Percentiles rank a stretch among this genome's conserved stretches.
Evolutionary conservation across 177 flowering plant genomes (phyloP).

Genomic region (Vitis hybrid): DNA sequence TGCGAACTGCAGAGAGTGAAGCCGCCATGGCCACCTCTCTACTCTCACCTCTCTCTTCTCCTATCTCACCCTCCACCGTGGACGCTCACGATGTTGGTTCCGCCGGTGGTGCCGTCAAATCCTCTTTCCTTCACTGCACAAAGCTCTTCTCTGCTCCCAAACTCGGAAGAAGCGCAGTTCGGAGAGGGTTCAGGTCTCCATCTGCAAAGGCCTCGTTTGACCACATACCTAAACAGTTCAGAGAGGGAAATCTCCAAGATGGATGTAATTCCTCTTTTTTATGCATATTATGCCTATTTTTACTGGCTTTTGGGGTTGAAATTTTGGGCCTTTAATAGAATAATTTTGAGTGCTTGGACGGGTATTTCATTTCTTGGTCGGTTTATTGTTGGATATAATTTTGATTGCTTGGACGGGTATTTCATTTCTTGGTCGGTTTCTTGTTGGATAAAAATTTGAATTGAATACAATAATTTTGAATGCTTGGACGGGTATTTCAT

Average conservation of each 20-base stretch:
- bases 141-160: constrained; percentile 27
- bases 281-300: no score
- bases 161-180: constrained; percentile 1
- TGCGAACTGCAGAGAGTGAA: no score
- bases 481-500: no score
- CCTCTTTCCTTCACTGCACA: constrained; percentile 37
- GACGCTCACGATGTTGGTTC: constrained; percentile 4
- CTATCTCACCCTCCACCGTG: constrained; percentile 8
- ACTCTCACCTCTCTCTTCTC: constrained; percentile 27
- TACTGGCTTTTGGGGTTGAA: no score
- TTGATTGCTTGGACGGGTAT: no score
- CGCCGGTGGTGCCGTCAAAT: constrained; percentile 24
- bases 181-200: constrained; percentile 32
- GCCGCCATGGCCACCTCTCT: constrained; percentile 37
- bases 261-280: constrained; percentile 55
- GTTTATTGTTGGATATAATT: no score
- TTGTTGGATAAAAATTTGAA: no score
- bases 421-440: no score
- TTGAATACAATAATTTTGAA: no score
- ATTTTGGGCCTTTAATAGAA: no score
- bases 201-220: constrained; percentile 33
- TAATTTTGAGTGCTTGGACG: no score
- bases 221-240: constrained; percentile 77
- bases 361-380: no score
- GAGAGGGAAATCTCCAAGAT: constrained; percentile 77